Base-by-base conservation (phyloP, 139 green algal species). In the Spirogloea muscicola region DNA sequence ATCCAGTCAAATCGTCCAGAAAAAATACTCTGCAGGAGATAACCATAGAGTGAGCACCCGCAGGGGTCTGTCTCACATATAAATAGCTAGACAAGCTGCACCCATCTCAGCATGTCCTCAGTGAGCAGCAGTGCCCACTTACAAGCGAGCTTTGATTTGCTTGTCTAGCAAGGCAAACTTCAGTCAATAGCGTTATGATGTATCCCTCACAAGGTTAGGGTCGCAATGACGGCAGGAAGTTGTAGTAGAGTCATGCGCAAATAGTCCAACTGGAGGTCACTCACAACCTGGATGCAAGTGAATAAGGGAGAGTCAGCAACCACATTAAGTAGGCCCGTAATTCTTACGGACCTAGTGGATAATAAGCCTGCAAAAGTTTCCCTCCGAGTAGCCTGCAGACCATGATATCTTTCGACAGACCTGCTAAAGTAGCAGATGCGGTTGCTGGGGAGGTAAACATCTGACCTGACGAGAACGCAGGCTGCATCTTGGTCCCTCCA, bases 211-310 rank as follows among this genome's bases (percentile, higher is more conserved):
- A 80, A 16, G 3, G 34, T 37, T 0, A 86, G 62, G 0, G 80
- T 38, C 9, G 82, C 25, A 0, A 82, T 21, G 3, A 52, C 77
- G 2, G 65, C 80, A 3, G 80, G 80, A 9, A 85, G 41, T 55
- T 86, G 83, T 37, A 85, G 78, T 25, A 77, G 46, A 36, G 78
- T 85, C 80, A 85, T 85, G 6, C 51, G 42, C 18, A 85, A 34
- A 60, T 85, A 85, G 63, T 85, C 80, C 46, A 85, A 58, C 44
- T 25, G 38, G 25, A 38, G 40, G 76, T 85, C 80, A 34, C 63
- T 83, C 62, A 78, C 68, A 68, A 81, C 49, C 74, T 83, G 74
- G 13, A 61, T 3, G 21, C 43, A 51, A 51, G 10, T 51, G 10
- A 51, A 10, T 13, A 51, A 13, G 43, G 10, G 10, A 13, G 10